Conservation (phyloP, 108 stramenopile genomes). For the Nitzschia palea region DNA sequence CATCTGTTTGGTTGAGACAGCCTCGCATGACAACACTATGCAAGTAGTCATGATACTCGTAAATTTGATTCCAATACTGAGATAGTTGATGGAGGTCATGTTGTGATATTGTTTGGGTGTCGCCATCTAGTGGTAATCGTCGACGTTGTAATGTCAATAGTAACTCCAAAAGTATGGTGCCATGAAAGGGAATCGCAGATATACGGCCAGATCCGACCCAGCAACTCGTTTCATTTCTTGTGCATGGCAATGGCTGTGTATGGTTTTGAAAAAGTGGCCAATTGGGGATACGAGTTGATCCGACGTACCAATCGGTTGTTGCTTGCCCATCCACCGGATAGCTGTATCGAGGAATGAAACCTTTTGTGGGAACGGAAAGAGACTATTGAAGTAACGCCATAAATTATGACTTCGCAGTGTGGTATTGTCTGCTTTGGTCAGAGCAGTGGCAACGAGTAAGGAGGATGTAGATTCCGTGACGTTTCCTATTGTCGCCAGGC, state of each 20-base stretch:
- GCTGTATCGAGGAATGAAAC: slow-evolving; percentile 8
- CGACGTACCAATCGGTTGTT: background rate
- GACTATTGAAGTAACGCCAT: background rate
- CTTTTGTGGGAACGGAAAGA: background rate
- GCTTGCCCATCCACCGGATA: slow-evolving; percentile 4
- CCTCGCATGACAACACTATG: slow-evolving; percentile 22
- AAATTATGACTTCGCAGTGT: background rate
- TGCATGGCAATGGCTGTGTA: background rate
- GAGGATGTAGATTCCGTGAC: slow-evolving; percentile 26
- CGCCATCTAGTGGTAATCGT: background rate
- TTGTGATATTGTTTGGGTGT: slow-evolving; percentile 4
- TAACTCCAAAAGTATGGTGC: background rate
- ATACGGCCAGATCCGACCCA: slow-evolving; percentile 3
- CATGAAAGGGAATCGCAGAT: slow-evolving; percentile 24
- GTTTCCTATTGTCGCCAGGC: background rate
- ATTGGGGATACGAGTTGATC: background rate
- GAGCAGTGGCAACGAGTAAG: slow-evolving; percentile 22
- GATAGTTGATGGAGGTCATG: background rate
- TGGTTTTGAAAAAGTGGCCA: background rate
- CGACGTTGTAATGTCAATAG: slow-evolving; percentile 1
- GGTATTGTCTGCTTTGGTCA: slow-evolving; percentile 18
- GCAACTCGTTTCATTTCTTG: background rate
- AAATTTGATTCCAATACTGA: slow-evolving; percentile 7
- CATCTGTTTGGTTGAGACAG: slow-evolving; percentile 1
- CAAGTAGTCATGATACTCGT: slow-evolving; percentile 13